A percentile compares a stretch with the other conserved stretches of the same genome.
Conservation (phyloP, 495 filamentous ascomycete genomes). For the Peziza echinospora region DNA sequence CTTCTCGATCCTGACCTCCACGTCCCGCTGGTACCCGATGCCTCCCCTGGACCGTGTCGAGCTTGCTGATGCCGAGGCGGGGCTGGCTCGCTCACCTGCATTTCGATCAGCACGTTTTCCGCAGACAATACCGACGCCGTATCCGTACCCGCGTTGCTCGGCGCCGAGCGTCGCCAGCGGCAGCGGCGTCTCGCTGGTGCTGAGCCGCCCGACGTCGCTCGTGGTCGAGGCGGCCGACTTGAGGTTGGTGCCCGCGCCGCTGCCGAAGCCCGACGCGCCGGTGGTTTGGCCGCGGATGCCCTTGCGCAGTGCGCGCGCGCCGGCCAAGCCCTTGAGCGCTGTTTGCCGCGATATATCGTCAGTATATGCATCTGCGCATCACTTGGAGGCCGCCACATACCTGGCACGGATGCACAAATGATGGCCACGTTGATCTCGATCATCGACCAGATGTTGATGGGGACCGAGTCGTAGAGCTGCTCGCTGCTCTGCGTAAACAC, state of each 20-base stretch:
- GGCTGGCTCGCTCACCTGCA: not conserved
- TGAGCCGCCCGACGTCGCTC: not conserved
- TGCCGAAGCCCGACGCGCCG: no score
- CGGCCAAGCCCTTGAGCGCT: not conserved
- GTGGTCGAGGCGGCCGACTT: not conserved
- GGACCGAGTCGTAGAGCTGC: no score
- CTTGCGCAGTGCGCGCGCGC: not conserved
- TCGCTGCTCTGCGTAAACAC: no score
- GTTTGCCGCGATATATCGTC: not conserved
- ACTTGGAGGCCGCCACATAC: constrained; percentile 8
- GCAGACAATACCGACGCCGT: not conserved
- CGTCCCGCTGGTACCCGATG: constrained; percentile 1
- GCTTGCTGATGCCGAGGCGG: not conserved
- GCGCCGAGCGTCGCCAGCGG: not conserved
- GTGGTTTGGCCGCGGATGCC: not conserved
- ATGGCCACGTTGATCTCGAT: constrained; percentile 22
- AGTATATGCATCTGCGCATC: not conserved
- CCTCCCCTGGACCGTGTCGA: not conserved
- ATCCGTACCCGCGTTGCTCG: no score
- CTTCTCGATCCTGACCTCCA: not conserved
- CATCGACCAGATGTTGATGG: constrained; percentile 29
- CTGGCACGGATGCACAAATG: constrained; percentile 19
- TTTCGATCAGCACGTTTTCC: no score
- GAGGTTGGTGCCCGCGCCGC: not conserved
- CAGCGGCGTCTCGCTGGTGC: not conserved